A percentile compares a stretch with the other conserved stretches of the same genome.
phyloP scores from a whole-genome alignment of 1,284 basidiomycete genomes.

The Sanghuangporus weigelae region DNA sequence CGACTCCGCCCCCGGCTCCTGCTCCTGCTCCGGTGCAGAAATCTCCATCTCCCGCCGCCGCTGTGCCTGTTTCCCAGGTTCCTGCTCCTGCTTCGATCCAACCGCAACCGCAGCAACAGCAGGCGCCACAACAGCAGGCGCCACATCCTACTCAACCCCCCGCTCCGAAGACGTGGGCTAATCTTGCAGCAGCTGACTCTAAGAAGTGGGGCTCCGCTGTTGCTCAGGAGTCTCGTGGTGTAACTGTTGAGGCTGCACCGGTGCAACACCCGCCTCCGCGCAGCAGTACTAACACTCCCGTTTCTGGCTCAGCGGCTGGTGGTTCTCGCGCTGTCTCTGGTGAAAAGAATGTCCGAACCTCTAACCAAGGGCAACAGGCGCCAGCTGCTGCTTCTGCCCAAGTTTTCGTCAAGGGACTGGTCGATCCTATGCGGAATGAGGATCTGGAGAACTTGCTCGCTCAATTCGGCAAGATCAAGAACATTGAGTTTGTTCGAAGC shows the following conservation, averaged over 20 bases:
- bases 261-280: constrained; percentile 38
- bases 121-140: no score
- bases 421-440: constrained; percentile 65
- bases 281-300: constrained; percentile 48
- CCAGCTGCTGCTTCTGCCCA: constrained; percentile 60
- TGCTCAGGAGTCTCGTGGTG: constrained; percentile 66
- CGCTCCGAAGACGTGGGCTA: constrained; percentile 82
- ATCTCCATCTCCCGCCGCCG: constrained; percentile 33
- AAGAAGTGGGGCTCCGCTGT: constrained; percentile 78
- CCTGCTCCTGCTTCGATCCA: constrained; percentile 18
- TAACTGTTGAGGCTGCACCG: constrained; percentile 53
- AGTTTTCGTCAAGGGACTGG: constrained; percentile 83
- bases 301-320: constrained; percentile 27
- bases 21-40: constrained; percentile 27
- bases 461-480: constrained; percentile 76
- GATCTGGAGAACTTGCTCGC: constrained; percentile 57
- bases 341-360: background rate
- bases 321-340: constrained; percentile 24
- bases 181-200: constrained; percentile 76
- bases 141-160: constrained; percentile 46
- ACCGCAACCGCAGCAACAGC: constrained; percentile 20
- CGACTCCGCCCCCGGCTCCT: constrained; percentile 19
- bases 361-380: constrained; percentile 46
- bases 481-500: constrained; percentile 80
- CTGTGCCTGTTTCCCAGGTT: constrained; percentile 28